Evolutionary conservation across 345 rosid genomes (phyloP).

Genomic region (Noccaea caerulescens): DNA sequence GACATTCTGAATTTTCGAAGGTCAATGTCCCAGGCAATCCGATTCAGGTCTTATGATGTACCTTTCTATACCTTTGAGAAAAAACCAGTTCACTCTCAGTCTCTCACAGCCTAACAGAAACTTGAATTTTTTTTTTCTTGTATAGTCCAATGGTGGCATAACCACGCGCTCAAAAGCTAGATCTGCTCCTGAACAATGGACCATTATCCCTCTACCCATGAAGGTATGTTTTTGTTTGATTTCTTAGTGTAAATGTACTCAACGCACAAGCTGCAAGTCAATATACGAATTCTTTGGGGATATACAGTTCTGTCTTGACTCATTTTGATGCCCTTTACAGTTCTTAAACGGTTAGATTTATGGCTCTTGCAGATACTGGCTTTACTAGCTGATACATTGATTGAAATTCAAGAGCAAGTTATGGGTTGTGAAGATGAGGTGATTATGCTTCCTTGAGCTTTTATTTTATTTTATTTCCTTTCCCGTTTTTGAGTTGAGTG

Average conservation of each 20-base stretch:
- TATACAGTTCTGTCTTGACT: conserved; percentile 16
- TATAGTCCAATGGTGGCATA: conserved; percentile 72
- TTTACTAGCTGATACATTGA: conserved; percentile 71
- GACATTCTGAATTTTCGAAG: conserved; percentile 69
- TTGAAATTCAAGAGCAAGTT: conserved; percentile 87
- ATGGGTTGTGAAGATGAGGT: conserved; percentile 69
- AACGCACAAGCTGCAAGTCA: conserved; percentile 22
- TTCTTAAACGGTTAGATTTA: conserved; percentile 16
- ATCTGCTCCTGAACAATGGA: conserved; percentile 88
- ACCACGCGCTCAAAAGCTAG: conserved; percentile 91
- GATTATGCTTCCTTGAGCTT: conserved; percentile 22
- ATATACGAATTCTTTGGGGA: conserved; percentile 2
- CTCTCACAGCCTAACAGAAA: conserved; percentile 30
- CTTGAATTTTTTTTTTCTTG: conserved; percentile 6
- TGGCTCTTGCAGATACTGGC: conserved; percentile 65
- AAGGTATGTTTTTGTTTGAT: conserved; percentile 58
- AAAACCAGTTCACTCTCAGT: conserved; percentile 4
- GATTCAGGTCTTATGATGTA: conserved; percentile 59
- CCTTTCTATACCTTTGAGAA: background rate
- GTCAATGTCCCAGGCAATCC: conserved; percentile 75
- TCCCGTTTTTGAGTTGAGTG: background rate
- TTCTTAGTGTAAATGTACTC: conserved; percentile 5
- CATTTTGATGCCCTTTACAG: conserved; percentile 18
- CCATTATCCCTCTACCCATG: conserved; percentile 67
- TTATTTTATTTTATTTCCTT: background rate